Percentiles rank a stretch among this genome's conserved stretches.
phyloP scores from a whole-genome alignment of 352 stramenopile species.

The Phytophthora sansomeana region DNA sequence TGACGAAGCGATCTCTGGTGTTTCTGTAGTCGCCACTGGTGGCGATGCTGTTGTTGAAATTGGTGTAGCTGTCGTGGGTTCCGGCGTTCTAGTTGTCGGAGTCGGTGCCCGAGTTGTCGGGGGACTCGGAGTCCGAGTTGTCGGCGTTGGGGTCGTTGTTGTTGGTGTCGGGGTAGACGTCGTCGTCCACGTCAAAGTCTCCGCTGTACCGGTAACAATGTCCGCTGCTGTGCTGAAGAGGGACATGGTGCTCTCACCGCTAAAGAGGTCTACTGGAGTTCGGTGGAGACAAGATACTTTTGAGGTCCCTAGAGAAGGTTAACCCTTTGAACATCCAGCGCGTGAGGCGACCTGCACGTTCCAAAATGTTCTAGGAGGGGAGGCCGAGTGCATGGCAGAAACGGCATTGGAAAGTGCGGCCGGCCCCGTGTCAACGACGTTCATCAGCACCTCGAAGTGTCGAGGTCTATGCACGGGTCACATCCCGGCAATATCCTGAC shows the following conservation, averaged over 20 bases:
- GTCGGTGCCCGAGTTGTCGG: too few species aligned
- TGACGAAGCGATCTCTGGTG: slow-evolving; percentile 14
- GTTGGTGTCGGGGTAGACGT: slow-evolving; percentile 13
- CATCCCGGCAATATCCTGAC: slow-evolving; percentile 23
- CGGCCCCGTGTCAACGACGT: slow-evolving; percentile 28
- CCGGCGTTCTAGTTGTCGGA: slow-evolving; percentile 13
- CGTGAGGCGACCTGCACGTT: slow-evolving; percentile 24
- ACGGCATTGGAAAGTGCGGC: slow-evolving; percentile 29
- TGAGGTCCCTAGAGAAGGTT: not conserved
- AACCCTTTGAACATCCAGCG: not conserved
- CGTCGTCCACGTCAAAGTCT: slow-evolving; percentile 29
- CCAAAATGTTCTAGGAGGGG: slow-evolving; percentile 28
- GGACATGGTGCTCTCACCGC: slow-evolving; percentile 22
- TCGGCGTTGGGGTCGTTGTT: slow-evolving; percentile 17
- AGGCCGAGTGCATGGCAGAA: slow-evolving; percentile 17
- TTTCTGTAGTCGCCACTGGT: slow-evolving; percentile 10
- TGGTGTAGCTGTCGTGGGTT: too few species aligned
- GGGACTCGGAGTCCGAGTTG: too few species aligned
- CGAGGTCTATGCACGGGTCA: slow-evolving; percentile 29
- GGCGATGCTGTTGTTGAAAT: slow-evolving; percentile 6
- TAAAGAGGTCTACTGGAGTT: slow-evolving; percentile 15
- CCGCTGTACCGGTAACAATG: slow-evolving; percentile 18
- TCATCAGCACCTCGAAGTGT: slow-evolving; percentile 24
- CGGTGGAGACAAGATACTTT: slow-evolving; percentile 6
- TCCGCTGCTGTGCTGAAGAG: slow-evolving; percentile 27